Evolutionary conservation across 2,329 filamentous ascomycete genomes (phyloP), one percentile per base, ranked within the genome.

Genomic region (Thermothelomyces thermophilus): DNA sequence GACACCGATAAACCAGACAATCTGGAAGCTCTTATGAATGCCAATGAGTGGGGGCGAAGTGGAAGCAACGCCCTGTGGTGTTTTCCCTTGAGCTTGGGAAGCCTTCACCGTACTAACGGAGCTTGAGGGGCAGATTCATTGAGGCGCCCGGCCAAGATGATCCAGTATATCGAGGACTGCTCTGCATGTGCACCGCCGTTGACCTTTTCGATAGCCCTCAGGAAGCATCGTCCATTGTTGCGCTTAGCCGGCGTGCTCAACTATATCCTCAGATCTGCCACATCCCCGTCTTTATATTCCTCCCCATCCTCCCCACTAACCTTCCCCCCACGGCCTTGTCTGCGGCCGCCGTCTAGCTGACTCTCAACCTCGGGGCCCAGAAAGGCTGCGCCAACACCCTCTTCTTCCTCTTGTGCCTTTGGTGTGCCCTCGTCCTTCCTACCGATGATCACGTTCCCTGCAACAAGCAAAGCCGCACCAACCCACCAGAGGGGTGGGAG

Each of bases 371-470:
- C 47, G 22, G 44, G 45, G 3, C 54, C 59, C 37, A 34, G 16
- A 9, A 6, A 37, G 8, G n/a, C 31, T 19, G 19, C 19, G 10
- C 31, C 52, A 13, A 17, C 53, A 13, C 46, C 55, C 13, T 39
- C 57, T 4, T 39, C 57, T 4, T 44, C 54, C 7, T 41, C 54
- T n/a, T 49, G 55, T 37, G 39, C 22, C n/a, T 41, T 17, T 1
- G 44, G 9, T 14, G 30, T 48, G 16, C 55, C 41, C 37, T 58
- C 82, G 51, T 86, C 83, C 59, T 87, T 80, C 48, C 79, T 73
- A 2, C 87, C 86, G 56, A 90, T 85, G 52, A 91, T 83, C 37
- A 91, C 85, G 56, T 87, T 90, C 2, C 87, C 87, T 0, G 77
- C 83, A 1, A 90, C 83, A 9, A 91, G 71, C 60, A 90, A 67